Evolutionary conservation across 257 asterid species (phyloP).

Genomic region (Solanum raphanifolium): DNA sequence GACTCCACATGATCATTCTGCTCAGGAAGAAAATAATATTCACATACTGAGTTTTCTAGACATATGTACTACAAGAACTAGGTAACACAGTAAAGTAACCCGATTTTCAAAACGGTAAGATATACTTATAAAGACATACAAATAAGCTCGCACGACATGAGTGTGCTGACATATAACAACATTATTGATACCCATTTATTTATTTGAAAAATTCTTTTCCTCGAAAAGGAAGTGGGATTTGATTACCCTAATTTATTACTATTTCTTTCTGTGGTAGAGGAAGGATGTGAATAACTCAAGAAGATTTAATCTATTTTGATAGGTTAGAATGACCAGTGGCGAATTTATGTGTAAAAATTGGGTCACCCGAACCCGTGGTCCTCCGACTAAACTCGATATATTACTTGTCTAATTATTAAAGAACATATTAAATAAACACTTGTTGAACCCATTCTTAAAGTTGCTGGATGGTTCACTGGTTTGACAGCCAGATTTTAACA

Average conservation of each 20-base stretch:
- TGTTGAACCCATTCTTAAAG: too few species aligned
- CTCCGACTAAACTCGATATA: too few species aligned
- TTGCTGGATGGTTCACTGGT: too few species aligned
- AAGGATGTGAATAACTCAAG: not conserved
- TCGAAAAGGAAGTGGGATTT: not conserved
- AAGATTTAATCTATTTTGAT: not conserved
- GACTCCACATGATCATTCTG: slow-evolving; percentile 71
- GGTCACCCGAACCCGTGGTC: too few species aligned
- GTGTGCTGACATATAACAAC: not conserved
- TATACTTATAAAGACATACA: not conserved
- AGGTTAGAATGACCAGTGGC: not conserved
- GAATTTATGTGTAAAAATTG: too few species aligned
- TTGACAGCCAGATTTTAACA: too few species aligned
- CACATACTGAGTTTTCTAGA: not conserved
- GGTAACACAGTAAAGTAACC: not conserved
- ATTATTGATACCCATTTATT: not conserved
- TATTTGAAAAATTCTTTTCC: not conserved
- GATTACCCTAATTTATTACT: not conserved
- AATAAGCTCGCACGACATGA: not conserved
- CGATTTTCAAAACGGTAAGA: not conserved
- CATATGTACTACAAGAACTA: not conserved
- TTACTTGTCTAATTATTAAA: too few species aligned
- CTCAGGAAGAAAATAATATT: slow-evolving; percentile 2
- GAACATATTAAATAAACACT: too few species aligned
- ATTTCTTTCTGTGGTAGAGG: not conserved